Conservation (phyloP, 345 rosid species). For the Bruguiera parviflora region DNA sequence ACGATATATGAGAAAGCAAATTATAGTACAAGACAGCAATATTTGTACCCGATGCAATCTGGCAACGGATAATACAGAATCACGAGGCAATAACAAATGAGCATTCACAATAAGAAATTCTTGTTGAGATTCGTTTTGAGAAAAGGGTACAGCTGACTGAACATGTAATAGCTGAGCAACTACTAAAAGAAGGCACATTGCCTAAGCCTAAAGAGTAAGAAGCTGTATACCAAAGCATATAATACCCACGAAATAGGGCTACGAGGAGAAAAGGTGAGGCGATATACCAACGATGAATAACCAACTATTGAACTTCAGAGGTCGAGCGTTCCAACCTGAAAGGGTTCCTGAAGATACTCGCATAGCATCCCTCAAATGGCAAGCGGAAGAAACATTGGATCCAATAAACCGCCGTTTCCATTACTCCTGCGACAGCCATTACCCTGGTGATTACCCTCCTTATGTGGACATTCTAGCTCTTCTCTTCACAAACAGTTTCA, state of each 20-base stretch:
- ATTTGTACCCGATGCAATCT: conserved; percentile 75
- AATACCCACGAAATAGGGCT: background rate
- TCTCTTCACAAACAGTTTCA: conserved; percentile 35
- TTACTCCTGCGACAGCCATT: conserved; percentile 69
- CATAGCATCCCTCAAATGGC: conserved; percentile 70
- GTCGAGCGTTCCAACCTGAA: conserved; percentile 24
- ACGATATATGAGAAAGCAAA: background rate
- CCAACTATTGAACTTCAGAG: conserved; percentile 20
- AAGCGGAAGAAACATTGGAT: conserved; percentile 74
- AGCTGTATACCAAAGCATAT: background rate
- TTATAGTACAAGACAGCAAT: background rate
- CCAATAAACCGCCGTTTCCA: conserved; percentile 73
- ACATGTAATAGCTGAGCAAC: conserved; percentile 76
- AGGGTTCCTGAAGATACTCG: conserved; percentile 43
- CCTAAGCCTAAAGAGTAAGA: conserved; percentile 19
- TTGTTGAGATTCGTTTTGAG: conserved; percentile 39
- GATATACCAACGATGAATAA: conserved; percentile 18
- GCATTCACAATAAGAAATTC: conserved; percentile 88
- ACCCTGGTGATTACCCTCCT: conserved; percentile 52
- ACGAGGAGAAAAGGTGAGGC: conserved; percentile 10
- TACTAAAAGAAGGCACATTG: conserved; percentile 28
- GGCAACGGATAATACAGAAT: conserved; percentile 67
- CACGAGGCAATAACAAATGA: conserved; percentile 84
- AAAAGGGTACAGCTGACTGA: no score
- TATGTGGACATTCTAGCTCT: conserved; percentile 44